Evolutionary conservation across 2,329 filamentous ascomycete genomes (phyloP).

Genomic region (Diatrype stigma): DNA sequence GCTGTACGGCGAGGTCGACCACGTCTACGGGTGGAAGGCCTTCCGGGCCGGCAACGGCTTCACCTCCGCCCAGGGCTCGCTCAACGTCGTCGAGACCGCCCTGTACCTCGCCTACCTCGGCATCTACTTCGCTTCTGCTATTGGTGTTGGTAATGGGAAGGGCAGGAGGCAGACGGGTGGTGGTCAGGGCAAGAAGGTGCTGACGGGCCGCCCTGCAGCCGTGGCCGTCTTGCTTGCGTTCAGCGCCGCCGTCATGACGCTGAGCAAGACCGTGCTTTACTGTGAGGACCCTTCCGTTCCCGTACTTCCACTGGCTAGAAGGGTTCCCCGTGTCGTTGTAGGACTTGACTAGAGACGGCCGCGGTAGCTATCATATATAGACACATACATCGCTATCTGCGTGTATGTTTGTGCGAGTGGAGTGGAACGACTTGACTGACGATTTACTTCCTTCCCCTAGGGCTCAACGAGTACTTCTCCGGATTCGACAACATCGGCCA

Average conservation of each 20-base stretch:
- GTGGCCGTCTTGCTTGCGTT: slow-evolving; percentile 46
- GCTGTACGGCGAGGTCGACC: slow-evolving; percentile 75
- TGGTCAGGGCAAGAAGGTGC: slow-evolving; percentile 14
- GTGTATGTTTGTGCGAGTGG: too few species aligned
- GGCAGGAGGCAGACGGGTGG: slow-evolving; percentile 13
- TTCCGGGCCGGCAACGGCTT: slow-evolving; percentile 68
- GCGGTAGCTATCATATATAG: too few species aligned
- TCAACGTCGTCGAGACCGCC: slow-evolving; percentile 66
- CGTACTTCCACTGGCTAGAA: too few species aligned
- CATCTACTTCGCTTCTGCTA: slow-evolving; percentile 28
- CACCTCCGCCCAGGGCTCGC: slow-evolving; percentile 65
- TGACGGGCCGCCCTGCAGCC: slow-evolving; percentile 41
- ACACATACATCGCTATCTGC: too few species aligned
- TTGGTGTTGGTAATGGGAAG: background rate
- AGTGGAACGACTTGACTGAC: slow-evolving; percentile 1
- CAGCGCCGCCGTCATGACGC: slow-evolving; percentile 53
- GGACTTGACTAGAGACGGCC: too few species aligned
- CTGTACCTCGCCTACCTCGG: slow-evolving; percentile 58
- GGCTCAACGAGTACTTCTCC: slow-evolving; percentile 53
- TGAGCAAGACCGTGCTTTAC: slow-evolving; percentile 59
- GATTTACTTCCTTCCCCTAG: slow-evolving; percentile 25
- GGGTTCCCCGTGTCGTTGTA: too few species aligned
- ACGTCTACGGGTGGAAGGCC: slow-evolving; percentile 76
- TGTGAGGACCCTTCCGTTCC: slow-evolving; percentile 37
- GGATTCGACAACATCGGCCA: slow-evolving; percentile 55